Conservation (phyloP, 805 yeast genomes). For the Lachancea dasiensis region DNA sequence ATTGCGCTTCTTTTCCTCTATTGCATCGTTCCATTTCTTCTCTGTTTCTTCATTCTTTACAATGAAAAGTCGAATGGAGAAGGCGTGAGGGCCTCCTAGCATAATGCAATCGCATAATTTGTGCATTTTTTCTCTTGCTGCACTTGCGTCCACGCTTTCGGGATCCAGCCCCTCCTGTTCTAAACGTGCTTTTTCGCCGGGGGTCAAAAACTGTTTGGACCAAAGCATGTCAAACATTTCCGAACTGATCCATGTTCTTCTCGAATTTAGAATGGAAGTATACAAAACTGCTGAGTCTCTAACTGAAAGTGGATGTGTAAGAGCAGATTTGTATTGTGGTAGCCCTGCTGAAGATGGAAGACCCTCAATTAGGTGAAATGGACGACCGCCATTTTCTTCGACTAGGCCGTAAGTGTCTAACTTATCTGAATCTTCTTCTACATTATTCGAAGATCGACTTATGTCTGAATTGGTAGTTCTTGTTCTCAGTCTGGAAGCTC, state of each 20-base stretch:
- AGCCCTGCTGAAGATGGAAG: conserved; percentile 59
- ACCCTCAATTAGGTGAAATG: conserved; percentile 59
- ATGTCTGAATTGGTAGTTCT: conserved; percentile 5
- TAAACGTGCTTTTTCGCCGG: conserved; percentile 25
- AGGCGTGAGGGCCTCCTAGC: conserved; percentile 76
- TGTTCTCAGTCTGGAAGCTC: conserved; percentile 6
- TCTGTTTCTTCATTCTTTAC: conserved; percentile 74
- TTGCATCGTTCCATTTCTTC: conserved; percentile 39
- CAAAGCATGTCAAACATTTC: conserved; percentile 74
- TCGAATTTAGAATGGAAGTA: conserved; percentile 64
- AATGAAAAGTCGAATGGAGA: conserved; percentile 73
- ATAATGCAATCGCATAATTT: conserved; percentile 73
- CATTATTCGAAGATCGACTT: conserved; percentile 18
- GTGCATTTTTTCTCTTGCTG: conserved; percentile 79
- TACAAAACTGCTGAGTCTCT: conserved; percentile 70
- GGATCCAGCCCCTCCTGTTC: conserved; percentile 13
- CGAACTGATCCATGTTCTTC: conserved; percentile 60
- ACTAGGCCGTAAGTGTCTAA: conserved; percentile 17
- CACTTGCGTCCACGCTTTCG: conserved; percentile 12
- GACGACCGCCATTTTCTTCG: conserved; percentile 28
- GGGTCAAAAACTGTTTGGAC: conserved; percentile 53
- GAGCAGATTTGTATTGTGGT: conserved; percentile 49
- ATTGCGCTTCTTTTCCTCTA: conserved; percentile 32
- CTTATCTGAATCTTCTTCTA: conserved; percentile 25
- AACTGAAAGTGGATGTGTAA: conserved; percentile 61